phyloP scores from a whole-genome alignment of 768 basidiomycete species.

The Auriscalpium vulgare region DNA sequence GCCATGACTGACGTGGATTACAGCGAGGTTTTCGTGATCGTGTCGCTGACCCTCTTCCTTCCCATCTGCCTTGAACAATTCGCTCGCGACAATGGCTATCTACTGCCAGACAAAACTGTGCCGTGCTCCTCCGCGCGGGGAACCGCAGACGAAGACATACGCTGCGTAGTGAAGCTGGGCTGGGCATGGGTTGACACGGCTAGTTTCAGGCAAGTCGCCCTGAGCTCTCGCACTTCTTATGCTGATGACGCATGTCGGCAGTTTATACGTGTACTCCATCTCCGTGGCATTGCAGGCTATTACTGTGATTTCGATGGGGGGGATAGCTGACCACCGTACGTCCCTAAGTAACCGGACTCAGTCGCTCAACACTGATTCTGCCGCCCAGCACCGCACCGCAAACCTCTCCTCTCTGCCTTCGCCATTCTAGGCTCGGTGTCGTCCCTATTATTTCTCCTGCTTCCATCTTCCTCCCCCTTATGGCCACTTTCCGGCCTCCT shows the following conservation, averaged over 20 bases:
- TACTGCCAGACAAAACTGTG: slow-evolving; percentile 58
- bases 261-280: slow-evolving; percentile 81
- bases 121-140: slow-evolving; percentile 37
- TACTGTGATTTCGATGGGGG: slow-evolving; percentile 92
- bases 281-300: slow-evolving; percentile 87
- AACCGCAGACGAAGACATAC: slow-evolving; percentile 26
- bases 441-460: slow-evolving; percentile 60
- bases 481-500: slow-evolving; percentile 67
- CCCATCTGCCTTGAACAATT: slow-evolving; percentile 85
- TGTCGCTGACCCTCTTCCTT: slow-evolving; percentile 73
- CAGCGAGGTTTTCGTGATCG: slow-evolving; percentile 77
- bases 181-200: slow-evolving; percentile 88
- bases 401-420: slow-evolving; percentile 68
- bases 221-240: not conserved
- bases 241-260: slow-evolving; percentile 23
- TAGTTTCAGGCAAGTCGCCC: slow-evolving; percentile 67
- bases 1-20: not conserved
- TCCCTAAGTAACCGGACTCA: slow-evolving; percentile 3
- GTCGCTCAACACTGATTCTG: not conserved
- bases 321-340: slow-evolving; percentile 85
- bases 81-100: slow-evolving; percentile 78
- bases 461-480: slow-evolving; percentile 61
- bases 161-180: slow-evolving; percentile 76
- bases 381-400: slow-evolving; percentile 56
- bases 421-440: slow-evolving; percentile 64